phyloP scores from a whole-genome alignment of 108 stramenopile genomes.

The Cyclotella atomus region DNA sequence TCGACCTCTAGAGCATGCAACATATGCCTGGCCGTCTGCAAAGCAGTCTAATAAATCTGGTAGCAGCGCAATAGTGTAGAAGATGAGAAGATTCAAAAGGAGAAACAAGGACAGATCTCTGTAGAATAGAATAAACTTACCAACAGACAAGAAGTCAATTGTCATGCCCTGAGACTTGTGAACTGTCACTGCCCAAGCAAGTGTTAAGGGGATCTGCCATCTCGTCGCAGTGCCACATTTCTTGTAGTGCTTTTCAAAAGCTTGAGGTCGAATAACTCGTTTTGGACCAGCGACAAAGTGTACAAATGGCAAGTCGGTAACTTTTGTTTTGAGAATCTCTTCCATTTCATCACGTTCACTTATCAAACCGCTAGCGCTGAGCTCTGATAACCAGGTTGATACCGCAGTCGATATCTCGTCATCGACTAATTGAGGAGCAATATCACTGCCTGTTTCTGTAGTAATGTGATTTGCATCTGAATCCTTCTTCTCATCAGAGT shows the following conservation, averaged over 20 bases:
- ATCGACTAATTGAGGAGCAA: too few species aligned
- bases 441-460: too few species aligned
- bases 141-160: conserved; percentile 57
- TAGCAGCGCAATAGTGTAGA: too few species aligned
- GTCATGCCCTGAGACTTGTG: conserved; percentile 93
- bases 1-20: conserved; percentile 78
- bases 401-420: not conserved
- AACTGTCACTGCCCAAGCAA: conserved; percentile 58
- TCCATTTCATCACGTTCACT: conserved; percentile 19
- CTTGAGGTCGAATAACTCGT: conserved; percentile 35
- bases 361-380: conserved; percentile 1
- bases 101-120: too few species aligned
- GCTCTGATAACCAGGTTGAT: conserved; percentile 5
- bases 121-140: too few species aligned
- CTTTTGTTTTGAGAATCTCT: not conserved
- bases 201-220: conserved; percentile 46
- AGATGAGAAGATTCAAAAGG: not conserved
- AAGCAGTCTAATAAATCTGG: conserved; percentile 60
- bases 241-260: conserved; percentile 31
- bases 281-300: conserved; percentile 22
- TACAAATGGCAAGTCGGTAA: conserved; percentile 33
- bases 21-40: conserved; percentile 86
- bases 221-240: conserved; percentile 23
- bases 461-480: not conserved
- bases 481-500: not conserved